Conservation (phyloP, 2,329 filamentous ascomycete species). For the Lecanicillium sp. region DNA sequence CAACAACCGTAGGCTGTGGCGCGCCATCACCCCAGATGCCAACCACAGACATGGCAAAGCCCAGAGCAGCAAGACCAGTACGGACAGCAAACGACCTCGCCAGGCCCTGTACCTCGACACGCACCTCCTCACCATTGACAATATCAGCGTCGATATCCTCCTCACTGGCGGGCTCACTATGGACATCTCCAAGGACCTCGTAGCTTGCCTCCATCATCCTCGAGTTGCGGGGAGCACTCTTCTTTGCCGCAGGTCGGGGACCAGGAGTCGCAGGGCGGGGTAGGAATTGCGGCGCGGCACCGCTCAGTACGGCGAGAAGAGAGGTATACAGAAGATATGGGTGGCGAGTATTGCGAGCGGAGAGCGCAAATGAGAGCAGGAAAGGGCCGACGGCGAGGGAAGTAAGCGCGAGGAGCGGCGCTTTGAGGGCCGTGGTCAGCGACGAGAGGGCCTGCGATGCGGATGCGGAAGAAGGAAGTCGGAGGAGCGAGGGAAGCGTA, state of each 20-base stretch:
- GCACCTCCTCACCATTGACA: slow-evolving; percentile 56
- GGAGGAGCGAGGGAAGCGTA: slow-evolving; percentile 71
- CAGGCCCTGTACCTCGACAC: slow-evolving; percentile 46
- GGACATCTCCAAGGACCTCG: slow-evolving; percentile 54
- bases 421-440: slow-evolving; percentile 53
- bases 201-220: slow-evolving; percentile 61
- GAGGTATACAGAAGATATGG: slow-evolving; percentile 87
- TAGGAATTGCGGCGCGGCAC: slow-evolving; percentile 40
- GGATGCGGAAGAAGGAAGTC: slow-evolving; percentile 65
- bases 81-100: slow-evolving; percentile 45
- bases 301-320: slow-evolving; percentile 56
- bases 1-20: slow-evolving; percentile 23
- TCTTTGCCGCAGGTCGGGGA: slow-evolving; percentile 15
- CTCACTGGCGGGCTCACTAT: slow-evolving; percentile 39
- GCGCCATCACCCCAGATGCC: slow-evolving; percentile 60
- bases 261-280: slow-evolving; percentile 28
- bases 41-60: slow-evolving; percentile 53
- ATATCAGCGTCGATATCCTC: slow-evolving; percentile 35
- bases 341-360: slow-evolving; percentile 66
- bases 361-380: slow-evolving; percentile 68
- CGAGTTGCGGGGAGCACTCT: slow-evolving; percentile 22
- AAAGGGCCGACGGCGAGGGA: slow-evolving; percentile 63
- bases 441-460: slow-evolving; percentile 64
- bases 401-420: slow-evolving; percentile 59
- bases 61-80: slow-evolving; percentile 44